These are phyloP conservation scores for Samsoniella hepiali DNA, from an alignment of 2,329 filamentous ascomycete species.

Conservation along the genomic window DNA sequence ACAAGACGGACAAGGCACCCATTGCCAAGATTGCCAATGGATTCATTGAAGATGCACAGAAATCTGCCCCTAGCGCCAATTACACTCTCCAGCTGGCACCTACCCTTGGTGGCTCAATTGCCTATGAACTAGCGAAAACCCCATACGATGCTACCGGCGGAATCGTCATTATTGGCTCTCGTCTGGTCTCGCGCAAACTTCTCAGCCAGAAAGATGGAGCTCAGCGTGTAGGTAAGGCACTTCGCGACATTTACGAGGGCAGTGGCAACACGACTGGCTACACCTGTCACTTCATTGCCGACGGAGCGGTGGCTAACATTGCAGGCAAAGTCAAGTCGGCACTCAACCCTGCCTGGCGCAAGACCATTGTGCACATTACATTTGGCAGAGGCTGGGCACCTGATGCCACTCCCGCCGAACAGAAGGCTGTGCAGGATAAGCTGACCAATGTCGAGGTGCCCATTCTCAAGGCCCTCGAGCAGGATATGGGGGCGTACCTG, in stretches of 20 bases:
- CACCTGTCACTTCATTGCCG: constrained; percentile 23
- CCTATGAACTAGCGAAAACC: constrained; percentile 13
- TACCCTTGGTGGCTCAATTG: constrained; percentile 3
- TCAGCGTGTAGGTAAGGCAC: constrained; percentile 24
- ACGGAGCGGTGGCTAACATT: constrained; percentile 18
- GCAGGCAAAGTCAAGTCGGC: constrained; percentile 32
- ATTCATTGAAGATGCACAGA: constrained; percentile 7
- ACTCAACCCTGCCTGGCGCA: constrained; percentile 41
- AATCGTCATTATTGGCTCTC: constrained; percentile 22
- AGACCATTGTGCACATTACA: constrained; percentile 35
- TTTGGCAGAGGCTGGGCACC: constrained; percentile 27
- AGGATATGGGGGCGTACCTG: constrained; percentile 28
- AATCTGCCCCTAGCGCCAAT: constrained; percentile 5
- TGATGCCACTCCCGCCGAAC: constrained; percentile 27
- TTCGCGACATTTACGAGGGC: constrained; percentile 22
- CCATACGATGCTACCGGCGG: constrained; percentile 25
- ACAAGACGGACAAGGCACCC: constrained; percentile 18
- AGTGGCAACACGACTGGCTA: constrained; percentile 19
- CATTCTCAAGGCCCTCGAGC: constrained; percentile 25
- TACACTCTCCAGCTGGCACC: constrained; percentile 3
- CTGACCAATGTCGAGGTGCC: constrained; percentile 28
- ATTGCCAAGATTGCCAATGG: constrained; percentile 6
- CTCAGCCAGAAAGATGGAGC: constrained; percentile 26
- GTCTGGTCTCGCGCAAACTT: constrained; percentile 27
- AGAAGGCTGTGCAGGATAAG: constrained; percentile 26